Evolutionary conservation across 2,329 filamentous ascomycete genomes (phyloP).

Genomic region (Exophiala lecanii-corni): DNA sequence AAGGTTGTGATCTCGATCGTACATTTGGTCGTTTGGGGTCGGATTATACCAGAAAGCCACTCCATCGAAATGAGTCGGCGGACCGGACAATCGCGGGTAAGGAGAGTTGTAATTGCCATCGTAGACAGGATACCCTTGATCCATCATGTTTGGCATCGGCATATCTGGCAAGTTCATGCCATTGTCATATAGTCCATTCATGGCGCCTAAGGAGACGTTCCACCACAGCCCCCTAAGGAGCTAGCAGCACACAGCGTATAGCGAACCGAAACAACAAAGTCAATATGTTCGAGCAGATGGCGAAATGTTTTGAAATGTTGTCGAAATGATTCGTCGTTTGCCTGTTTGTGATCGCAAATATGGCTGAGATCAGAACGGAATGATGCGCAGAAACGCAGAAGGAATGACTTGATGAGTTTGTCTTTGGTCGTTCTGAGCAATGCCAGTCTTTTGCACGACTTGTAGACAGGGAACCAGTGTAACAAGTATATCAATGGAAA

Average conservation of each 20-base stretch:
- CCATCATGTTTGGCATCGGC: slow-evolving; percentile 22
- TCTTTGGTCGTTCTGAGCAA: too few species aligned
- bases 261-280: slow-evolving; percentile 1
- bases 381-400: too few species aligned
- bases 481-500: too few species aligned
- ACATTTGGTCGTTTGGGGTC: slow-evolving; percentile 28
- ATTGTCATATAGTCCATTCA: slow-evolving; percentile 26
- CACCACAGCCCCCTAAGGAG: slow-evolving; percentile 7
- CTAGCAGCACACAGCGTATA: slow-evolving; percentile 7
- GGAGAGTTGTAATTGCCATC: slow-evolving; percentile 27
- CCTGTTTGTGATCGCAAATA: too few species aligned
- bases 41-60: slow-evolving; percentile 43
- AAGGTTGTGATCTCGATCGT: slow-evolving; percentile 30
- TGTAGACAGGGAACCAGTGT: too few species aligned
- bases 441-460: too few species aligned
- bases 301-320: too few species aligned
- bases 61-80: slow-evolving; percentile 36
- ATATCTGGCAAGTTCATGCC: slow-evolving; percentile 21
- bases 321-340: too few species aligned
- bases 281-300: background rate
- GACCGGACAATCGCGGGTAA: slow-evolving; percentile 22
- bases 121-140: slow-evolving; percentile 20
- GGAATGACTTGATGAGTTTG: too few species aligned
- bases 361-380: too few species aligned
- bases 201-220: slow-evolving; percentile 10